Evolutionary conservation across 2,329 filamentous ascomycete species (phyloP), one percentile per base, ranked within the genome.

Genomic region (Eutypella sp.): DNA sequence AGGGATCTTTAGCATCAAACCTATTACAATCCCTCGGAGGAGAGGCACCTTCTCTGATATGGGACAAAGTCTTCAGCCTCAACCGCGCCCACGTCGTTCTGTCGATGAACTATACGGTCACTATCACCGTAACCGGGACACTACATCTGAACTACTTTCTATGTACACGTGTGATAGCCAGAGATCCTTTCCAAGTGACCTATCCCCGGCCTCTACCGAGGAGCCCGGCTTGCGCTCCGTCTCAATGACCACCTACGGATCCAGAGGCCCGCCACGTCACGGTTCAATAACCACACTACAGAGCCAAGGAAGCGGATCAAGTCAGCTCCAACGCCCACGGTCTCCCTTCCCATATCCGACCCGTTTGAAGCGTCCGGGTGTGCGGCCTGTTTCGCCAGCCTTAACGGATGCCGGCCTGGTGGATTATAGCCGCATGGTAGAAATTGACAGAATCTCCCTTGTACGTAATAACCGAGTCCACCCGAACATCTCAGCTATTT

Each of bases 331-430:
- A 52, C 69, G 77, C n/a, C 75, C 78, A 40, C 70, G 76, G 24
- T 81, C 79, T 19, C 78, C 79, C 1, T 81, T 77, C 49, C 76
- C 76, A 19, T 81, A 82, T 47, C 78, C 78, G 22, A 74, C 77
- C 39, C 73, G 78, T 16, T 61, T 81, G 27, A 79, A 72, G 56
- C 72, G 78, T 18, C 76, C 76, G 16, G 75, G 75, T 3, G 64
- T 74, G 31, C 67, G 72, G 36, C 68, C 75, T 38, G 63, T 69
- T 23, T 79, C 75, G 11, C 75, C 74, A 13, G 72, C 73, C 40
- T 56, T 76, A 43, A 71, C 71, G 5, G 71, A 75, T 47, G 69
- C 67, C 49, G 73, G 74, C 7, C 59, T 55, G 39, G 59, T 76
- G 42, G 74, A 77, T 55, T 75, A 75, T 56, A 72, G 67, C 49